Evolutionary conservation across 2,329 filamentous ascomycete genomes (phyloP).

Genomic region (Pezicula radicicola): DNA sequence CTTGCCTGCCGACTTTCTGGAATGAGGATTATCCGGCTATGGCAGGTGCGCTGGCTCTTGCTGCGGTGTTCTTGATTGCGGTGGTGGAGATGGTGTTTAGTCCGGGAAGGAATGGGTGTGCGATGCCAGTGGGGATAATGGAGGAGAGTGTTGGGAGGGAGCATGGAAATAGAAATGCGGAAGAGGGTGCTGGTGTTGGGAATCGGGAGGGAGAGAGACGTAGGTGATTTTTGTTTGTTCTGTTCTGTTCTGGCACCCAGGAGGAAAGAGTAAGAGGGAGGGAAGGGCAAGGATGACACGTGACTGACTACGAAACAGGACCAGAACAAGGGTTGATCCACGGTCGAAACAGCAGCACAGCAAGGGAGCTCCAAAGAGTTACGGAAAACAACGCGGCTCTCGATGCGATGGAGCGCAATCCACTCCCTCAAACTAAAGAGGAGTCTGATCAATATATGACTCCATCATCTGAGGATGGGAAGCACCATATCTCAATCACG

Average conservation of each 20-base stretch:
- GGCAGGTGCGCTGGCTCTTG: slow-evolving; percentile 75
- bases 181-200: no score
- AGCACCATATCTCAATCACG: no score
- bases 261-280: no score
- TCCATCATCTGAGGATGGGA: no score
- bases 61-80: slow-evolving; percentile 72
- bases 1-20: slow-evolving; percentile 71
- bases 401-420: neutral
- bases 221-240: no score
- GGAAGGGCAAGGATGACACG: no score
- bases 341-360: neutral
- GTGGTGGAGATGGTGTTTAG: slow-evolving; percentile 84
- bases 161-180: neutral
- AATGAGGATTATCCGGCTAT: slow-evolving; percentile 72
- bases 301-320: no score
- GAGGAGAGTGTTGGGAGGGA: neutral
- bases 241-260: no score
- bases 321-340: neutral
- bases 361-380: slow-evolving; percentile 21
- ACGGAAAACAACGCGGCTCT: slow-evolving; percentile 32
- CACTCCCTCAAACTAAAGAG: no score
- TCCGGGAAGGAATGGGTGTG: slow-evolving; percentile 57
- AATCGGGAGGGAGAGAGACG: no score
- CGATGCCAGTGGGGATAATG: slow-evolving; percentile 42
- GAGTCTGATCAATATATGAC: no score